Base-by-base conservation (phyloP, 495 filamentous ascomycete species). In the Paragyromitra xinjiangensis region DNA sequence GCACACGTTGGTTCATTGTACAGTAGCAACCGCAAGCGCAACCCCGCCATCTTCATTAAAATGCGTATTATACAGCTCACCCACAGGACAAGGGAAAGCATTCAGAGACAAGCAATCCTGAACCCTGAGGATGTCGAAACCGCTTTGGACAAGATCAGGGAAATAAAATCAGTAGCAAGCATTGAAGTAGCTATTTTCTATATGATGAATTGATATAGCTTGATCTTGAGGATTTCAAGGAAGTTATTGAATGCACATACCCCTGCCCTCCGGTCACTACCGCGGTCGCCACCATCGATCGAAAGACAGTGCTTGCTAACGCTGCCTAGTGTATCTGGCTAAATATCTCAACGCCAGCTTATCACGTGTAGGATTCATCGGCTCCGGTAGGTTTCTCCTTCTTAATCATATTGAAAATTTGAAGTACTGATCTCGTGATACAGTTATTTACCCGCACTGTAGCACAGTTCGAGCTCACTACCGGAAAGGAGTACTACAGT, bases 141-240 rank as follows among this genome's bases (percentile, higher is more conserved):
- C 19, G 24, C 19, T n/a, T 55, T 55, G 7, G 51, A 55, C 51
- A 55, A 2, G 51, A 24, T 55, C n/a, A 55, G 11, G 19, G 7
- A n/a, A 9, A 7, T 8, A 55, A 55, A 55, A 19, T 19, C 51
- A 55, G 19, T 9, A 19, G 19, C n/a, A 55, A 55, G 51, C 9
- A 9, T 55, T 9, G 58, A 62, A 39, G 16, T 5, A 3, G 58
- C 58, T n/a, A 39, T 19, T 14, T 29, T 19, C 6, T 40, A 62
- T 29, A 62, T 40, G 34, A 39, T 62, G 58, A 34, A 40, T 14
- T 29, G 56, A 61, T 61, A 61, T 37, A 61, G 29, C 11, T 61
- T 61, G 29, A 61, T 39, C 37, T 61, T 2, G 56, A 39, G 4
- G 3, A n/a, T 16, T 12, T 61, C 26, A 61, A 39, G 26, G 39